Percentiles rank a stretch among this genome's conserved stretches.
Conservation (phyloP, 805 yeast genomes). For the Brettanomyces naardenensis region DNA sequence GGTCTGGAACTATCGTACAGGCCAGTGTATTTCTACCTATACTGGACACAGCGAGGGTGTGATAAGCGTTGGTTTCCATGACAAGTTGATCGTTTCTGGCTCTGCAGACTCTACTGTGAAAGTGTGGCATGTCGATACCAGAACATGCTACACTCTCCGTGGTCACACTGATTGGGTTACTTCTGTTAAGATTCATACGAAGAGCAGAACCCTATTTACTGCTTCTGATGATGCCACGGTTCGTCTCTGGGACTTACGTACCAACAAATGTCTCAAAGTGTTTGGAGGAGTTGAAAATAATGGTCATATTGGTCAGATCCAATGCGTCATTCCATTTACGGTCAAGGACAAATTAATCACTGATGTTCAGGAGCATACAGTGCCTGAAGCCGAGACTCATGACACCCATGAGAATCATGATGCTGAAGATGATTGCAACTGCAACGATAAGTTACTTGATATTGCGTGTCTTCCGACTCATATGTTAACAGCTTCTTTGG, state of each 20-base stretch:
- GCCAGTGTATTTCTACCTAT: conserved; percentile 89
- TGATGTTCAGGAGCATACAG: conserved; percentile 11
- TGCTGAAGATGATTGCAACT: conserved; percentile 12
- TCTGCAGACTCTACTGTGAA: conserved; percentile 88
- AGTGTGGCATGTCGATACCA: conserved; percentile 92
- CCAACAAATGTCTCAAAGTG: conserved; percentile 69
- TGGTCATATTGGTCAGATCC: conserved; percentile 94
- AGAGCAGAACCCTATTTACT: conserved; percentile 71
- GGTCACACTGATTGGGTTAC: conserved; percentile 95
- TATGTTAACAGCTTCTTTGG: conserved; percentile 78
- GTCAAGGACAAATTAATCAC: conserved; percentile 49
- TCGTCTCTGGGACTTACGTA: conserved; percentile 86
- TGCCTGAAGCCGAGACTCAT: conserved; percentile 11
- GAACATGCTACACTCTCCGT: conserved; percentile 85
- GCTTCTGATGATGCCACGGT: conserved; percentile 90
- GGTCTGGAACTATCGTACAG: conserved; percentile 94
- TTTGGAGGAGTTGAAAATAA: conserved; percentile 67
- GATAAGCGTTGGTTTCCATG: conserved; percentile 70
- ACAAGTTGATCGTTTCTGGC: conserved; percentile 83
- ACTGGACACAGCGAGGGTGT: conserved; percentile 89
- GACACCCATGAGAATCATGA: conserved; percentile 9
- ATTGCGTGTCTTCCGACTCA: conserved; percentile 62
- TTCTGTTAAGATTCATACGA: conserved; percentile 77
- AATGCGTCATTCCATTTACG: conserved; percentile 80
- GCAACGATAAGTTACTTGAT: conserved; percentile 12